Evolutionary conservation across 2,329 filamentous ascomycete genomes (phyloP).

Genomic region (Clonostachys rhizophaga): DNA sequence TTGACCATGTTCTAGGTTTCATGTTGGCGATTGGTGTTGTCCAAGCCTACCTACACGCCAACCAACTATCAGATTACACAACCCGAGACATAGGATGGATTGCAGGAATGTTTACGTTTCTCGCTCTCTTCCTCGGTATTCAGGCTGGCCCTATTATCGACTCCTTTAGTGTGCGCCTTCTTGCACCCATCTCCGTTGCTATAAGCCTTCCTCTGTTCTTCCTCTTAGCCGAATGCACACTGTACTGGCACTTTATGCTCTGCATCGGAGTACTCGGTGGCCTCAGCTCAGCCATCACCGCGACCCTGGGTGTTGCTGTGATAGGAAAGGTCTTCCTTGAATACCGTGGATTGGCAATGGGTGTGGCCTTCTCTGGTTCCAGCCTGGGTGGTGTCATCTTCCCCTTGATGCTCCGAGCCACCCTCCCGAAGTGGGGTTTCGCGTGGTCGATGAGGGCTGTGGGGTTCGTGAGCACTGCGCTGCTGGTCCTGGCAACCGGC

Average conservation of each 20-base stretch:
- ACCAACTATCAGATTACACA: constrained; percentile 35
- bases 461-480: constrained; percentile 17
- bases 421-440: constrained; percentile 20
- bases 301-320: constrained; percentile 21
- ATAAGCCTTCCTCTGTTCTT: constrained; percentile 33
- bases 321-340: constrained; percentile 15
- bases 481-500: constrained; percentile 15
- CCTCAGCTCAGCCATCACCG: constrained; percentile 29
- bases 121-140: constrained; percentile 36
- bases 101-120: constrained; percentile 36
- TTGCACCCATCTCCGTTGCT: constrained; percentile 28
- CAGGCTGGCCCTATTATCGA: constrained; percentile 44
- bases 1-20: constrained; percentile 23
- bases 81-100: constrained; percentile 44
- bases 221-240: constrained; percentile 36
- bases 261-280: constrained; percentile 35
- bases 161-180: constrained; percentile 33
- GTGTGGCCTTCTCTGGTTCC: background rate
- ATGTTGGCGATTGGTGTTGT: constrained; percentile 42
- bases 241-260: constrained; percentile 44
- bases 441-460: constrained; percentile 24
- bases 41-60: constrained; percentile 36
- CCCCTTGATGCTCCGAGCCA: constrained; percentile 22
- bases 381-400: constrained; percentile 20
- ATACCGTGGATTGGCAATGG: background rate